phyloP scores from a whole-genome alignment of 345 rosid species.

The Corchorus olitorius region DNA sequence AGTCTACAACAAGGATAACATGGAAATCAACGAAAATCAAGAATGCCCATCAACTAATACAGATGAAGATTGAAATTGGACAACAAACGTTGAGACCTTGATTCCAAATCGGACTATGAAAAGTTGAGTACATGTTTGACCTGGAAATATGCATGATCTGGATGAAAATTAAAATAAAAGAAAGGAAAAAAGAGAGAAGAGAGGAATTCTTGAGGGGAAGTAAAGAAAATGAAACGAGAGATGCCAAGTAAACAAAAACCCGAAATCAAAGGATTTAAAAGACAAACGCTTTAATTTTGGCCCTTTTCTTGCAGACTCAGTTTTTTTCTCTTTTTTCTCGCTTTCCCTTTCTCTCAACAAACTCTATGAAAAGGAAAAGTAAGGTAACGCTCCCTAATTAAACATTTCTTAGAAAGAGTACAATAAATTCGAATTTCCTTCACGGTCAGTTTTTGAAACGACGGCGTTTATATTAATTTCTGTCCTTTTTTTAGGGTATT shows the following conservation, averaged over 20 bases:
- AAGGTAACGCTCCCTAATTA: neutral
- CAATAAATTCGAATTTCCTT: neutral
- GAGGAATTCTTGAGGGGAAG: neutral
- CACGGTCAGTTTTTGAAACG: neutral
- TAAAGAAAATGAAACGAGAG: neutral
- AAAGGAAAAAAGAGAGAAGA: neutral
- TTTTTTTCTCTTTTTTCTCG: neutral
- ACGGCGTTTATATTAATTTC: neutral
- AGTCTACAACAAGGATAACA: neutral
- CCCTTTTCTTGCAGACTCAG: slow-evolving; percentile 19
- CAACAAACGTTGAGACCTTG: neutral
- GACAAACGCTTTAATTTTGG: slow-evolving; percentile 15
- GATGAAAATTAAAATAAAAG: neutral
- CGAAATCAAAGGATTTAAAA: slow-evolving; percentile 11
- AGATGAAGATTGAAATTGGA: neutral
- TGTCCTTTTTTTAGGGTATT: neutral
- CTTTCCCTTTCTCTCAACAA: slow-evolving; percentile 16
- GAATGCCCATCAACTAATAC: slow-evolving; percentile 13
- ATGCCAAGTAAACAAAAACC: neutral
- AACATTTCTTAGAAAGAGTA: neutral
- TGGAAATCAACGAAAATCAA: slow-evolving; percentile 9
- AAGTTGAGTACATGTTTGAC: slow-evolving; percentile 9
- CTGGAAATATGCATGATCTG: slow-evolving; percentile 5
- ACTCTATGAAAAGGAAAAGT: neutral
- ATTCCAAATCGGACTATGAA: neutral